Evolutionary conservation across 495 filamentous ascomycete genomes (phyloP), one percentile per base, ranked within the genome.

Genomic region (Pyrenula aspistea): DNA sequence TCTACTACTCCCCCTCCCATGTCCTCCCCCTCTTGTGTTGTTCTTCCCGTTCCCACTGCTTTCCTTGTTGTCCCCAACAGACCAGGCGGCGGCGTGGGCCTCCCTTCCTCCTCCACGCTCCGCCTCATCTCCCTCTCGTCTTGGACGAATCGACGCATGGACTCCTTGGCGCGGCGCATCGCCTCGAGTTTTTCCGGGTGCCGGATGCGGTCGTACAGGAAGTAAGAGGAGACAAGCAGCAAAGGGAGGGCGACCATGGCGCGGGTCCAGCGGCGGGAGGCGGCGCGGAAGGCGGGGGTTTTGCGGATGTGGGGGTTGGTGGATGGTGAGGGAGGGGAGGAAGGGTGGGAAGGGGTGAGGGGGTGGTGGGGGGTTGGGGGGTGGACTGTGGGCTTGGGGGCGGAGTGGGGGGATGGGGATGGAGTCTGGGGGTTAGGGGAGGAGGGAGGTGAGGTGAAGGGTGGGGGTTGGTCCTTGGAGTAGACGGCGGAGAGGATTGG

Each of bases 171-270:
- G 8, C 31, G 31, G 8, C 31, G 2, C 2, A 2, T 51, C 24
- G 15, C 2, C 1, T 47, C 20, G 15, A 12, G 15, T 36, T 47
- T 19, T 24, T 22, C 20, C 2, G 42, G 23, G 54, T 53, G 54
- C 42, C 22, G 55, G 58, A 56, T 2, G 49, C 59, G 22, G 48
- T 52, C 20, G n/a, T 61, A 62, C 12, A 62, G 54, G 19, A 56
- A 24, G 47, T 60, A 62, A 53, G 57, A 60, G 11, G 60, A 56
- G 19, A 60, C 58, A 4, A 62, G 19, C 12, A 60, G 22, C n/a
- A 62, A 10, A 1, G 60, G 60, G 8, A 60, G 51, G 2, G 57
- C 60, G 8, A 60, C 58, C 20, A 62, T 61, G 11, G 59, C 53
- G 25, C 49, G 57, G 8, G 52, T 56, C 60, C 60, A 62, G 19